Percentiles rank a stretch among this genome's conserved stretches.
Evolutionary conservation across 192 early-diverging fungal species (phyloP).

Genomic region (Phycomyces nitens): DNA sequence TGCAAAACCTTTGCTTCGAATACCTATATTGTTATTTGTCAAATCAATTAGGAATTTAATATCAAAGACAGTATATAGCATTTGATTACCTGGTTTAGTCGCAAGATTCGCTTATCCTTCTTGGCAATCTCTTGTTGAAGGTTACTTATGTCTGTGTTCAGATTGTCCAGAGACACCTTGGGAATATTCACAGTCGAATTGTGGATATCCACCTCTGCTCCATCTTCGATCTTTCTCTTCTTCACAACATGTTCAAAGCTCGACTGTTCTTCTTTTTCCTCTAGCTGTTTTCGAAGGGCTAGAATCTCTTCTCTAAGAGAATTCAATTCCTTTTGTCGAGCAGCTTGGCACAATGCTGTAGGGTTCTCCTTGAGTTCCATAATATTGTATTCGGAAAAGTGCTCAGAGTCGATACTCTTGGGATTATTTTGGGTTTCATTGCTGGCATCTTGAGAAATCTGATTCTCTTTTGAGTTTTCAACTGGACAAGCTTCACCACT

Average conservation of each 20-base stretch:
- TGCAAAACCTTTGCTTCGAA: not conserved
- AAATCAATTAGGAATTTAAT: too few relatives aligned
- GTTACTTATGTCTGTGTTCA: not conserved
- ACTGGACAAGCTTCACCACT: too few relatives aligned
- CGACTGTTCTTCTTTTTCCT: not conserved
- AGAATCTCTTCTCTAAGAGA: not conserved
- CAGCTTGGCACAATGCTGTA: not conserved
- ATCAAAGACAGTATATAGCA: too few relatives aligned
- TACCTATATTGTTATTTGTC: not conserved
- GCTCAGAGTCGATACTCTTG: not conserved
- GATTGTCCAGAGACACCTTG: not conserved
- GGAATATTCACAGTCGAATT: not conserved
- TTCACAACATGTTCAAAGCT: not conserved
- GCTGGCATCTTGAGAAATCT: too few relatives aligned
- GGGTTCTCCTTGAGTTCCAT: not conserved
- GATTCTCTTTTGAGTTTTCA: not conserved
- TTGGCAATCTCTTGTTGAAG: not conserved
- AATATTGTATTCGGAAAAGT: not conserved
- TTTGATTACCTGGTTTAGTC: not conserved
- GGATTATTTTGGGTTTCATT: not conserved
- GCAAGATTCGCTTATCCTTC: not conserved
- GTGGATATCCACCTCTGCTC: not conserved
- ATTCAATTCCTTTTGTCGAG: not conserved
- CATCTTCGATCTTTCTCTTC: not conserved
- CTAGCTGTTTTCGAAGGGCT: not conserved